Evolutionary conservation across 2,329 filamentous ascomycete species (phyloP).

Genomic region (Fusarium annulatum): DNA sequence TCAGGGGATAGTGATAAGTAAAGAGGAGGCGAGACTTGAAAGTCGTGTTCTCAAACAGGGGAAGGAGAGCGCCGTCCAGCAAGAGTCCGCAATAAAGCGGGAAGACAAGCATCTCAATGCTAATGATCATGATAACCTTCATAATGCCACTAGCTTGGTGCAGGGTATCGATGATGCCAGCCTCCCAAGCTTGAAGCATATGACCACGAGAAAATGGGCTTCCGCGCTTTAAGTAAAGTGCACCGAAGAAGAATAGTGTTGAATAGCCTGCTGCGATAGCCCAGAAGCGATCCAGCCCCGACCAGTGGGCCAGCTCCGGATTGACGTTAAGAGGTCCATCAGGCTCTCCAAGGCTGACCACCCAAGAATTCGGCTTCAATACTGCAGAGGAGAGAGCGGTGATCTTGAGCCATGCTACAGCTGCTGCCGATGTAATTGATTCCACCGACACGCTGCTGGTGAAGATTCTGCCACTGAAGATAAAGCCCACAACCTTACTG

Average conservation of each 20-base stretch:
- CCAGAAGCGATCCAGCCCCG: slow-evolving; percentile 70
- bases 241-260: slow-evolving; percentile 78
- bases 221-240: slow-evolving; percentile 81
- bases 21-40: slow-evolving; percentile 82
- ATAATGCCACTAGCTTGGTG: slow-evolving; percentile 96
- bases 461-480: slow-evolving; percentile 58
- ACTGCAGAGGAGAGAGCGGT: slow-evolving; percentile 44
- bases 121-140: slow-evolving; percentile 98
- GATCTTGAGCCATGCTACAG: slow-evolving; percentile 31
- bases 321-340: slow-evolving; percentile 57
- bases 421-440: slow-evolving; percentile 11
- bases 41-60: slow-evolving; percentile 85
- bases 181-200: slow-evolving; percentile 74
- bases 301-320: slow-evolving; percentile 74
- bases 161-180: slow-evolving; percentile 81
- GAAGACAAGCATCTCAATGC: slow-evolving; percentile 98
- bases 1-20: slow-evolving; percentile 81
- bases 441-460: slow-evolving; percentile 24
- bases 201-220: slow-evolving; percentile 71
- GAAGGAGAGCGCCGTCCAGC: slow-evolving; percentile 87
- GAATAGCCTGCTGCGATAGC: slow-evolving; percentile 86
- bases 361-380: slow-evolving; percentile 65
- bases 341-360: slow-evolving; percentile 64
- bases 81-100: slow-evolving; percentile 94
- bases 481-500: slow-evolving; percentile 54